Evolutionary conservation across 2,329 filamentous ascomycete genomes (phyloP).

Genomic region (Colletotrichum karsti): DNA sequence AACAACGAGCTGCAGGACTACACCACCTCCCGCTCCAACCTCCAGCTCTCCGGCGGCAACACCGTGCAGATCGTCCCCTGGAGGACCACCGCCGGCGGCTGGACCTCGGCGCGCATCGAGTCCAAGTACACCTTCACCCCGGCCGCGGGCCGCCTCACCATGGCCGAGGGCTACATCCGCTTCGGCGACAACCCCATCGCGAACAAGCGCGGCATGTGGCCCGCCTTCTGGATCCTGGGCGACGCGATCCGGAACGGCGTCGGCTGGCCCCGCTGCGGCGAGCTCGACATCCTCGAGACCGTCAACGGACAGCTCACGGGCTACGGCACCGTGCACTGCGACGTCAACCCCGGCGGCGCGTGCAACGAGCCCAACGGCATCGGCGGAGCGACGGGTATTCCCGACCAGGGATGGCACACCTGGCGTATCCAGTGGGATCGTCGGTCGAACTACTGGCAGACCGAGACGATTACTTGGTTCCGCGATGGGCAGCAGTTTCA

Average conservation of each 20-base stretch:
- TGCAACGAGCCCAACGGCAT: constrained; percentile 58
- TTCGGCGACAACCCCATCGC: constrained; percentile 45
- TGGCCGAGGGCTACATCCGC: constrained; percentile 54
- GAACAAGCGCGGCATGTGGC: constrained; percentile 60
- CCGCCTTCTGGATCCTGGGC: constrained; percentile 62
- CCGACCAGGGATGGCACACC: constrained; percentile 54
- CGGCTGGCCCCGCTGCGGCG: constrained; percentile 57
- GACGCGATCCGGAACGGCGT: constrained; percentile 54
- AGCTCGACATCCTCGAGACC: constrained; percentile 60
- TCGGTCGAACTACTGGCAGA: constrained; percentile 49
- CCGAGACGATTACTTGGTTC: constrained; percentile 58
- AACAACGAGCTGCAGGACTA: constrained; percentile 61
- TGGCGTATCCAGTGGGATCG: constrained; percentile 59
- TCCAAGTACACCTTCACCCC: constrained; percentile 55
- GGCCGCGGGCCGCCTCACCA: constrained; percentile 45
- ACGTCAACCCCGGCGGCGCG: constrained; percentile 48
- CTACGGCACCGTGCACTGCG: constrained; percentile 59
- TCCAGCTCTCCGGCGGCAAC: constrained; percentile 59
- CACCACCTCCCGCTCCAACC: constrained; percentile 50
- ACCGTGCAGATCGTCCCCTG: constrained; percentile 61
- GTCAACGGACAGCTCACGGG: constrained; percentile 54
- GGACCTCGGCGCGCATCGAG: constrained; percentile 61
- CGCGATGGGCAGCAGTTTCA: constrained; percentile 54
- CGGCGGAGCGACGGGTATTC: constrained; percentile 44
- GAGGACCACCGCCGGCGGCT: constrained; percentile 44